phyloP scores from a whole-genome alignment of 768 basidiomycete genomes.

The Agaricus sinodeliciosus region DNA sequence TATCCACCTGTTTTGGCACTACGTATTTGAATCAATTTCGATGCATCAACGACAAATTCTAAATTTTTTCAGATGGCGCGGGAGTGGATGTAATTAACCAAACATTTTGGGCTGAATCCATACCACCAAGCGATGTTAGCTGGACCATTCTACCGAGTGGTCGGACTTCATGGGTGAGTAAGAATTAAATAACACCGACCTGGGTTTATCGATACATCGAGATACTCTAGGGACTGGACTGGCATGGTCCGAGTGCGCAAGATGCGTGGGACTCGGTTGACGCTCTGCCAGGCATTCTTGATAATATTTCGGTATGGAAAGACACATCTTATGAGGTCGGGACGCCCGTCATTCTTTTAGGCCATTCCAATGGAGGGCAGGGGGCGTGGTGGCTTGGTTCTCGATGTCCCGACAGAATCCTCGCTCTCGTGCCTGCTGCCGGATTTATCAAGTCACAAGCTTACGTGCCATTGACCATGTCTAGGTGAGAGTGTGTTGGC shows the following conservation, averaged over 20 bases:
- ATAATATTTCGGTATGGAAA: slow-evolving; percentile 28
- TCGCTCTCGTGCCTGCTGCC: slow-evolving; percentile 70
- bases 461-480: slow-evolving; percentile 70
- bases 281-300: slow-evolving; percentile 45
- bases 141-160: slow-evolving; percentile 87
- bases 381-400: slow-evolving; percentile 79
- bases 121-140: slow-evolving; percentile 49
- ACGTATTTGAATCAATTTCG: slow-evolving; percentile 35
- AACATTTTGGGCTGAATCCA: slow-evolving; percentile 55
- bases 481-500: slow-evolving; percentile 32
- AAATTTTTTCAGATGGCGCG: slow-evolving; percentile 60
- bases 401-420: slow-evolving; percentile 68
- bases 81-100: slow-evolving; percentile 63
- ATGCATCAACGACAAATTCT: slow-evolving; percentile 1
- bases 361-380: slow-evolving; percentile 93
- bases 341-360: slow-evolving; percentile 59
- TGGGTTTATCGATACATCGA: neutral
- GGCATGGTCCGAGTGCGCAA: slow-evolving; percentile 78
- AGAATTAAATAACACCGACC: neutral
- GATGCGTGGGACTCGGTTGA: slow-evolving; percentile 65
- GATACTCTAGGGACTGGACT: slow-evolving; percentile 69
- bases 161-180: slow-evolving; percentile 68
- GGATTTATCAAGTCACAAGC: slow-evolving; percentile 85
- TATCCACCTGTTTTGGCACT: slow-evolving; percentile 54
- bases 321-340: slow-evolving; percentile 30